Conservation (phyloP, 108 stramenopile species). For the Pseudonitzschia delicatissima region DNA sequence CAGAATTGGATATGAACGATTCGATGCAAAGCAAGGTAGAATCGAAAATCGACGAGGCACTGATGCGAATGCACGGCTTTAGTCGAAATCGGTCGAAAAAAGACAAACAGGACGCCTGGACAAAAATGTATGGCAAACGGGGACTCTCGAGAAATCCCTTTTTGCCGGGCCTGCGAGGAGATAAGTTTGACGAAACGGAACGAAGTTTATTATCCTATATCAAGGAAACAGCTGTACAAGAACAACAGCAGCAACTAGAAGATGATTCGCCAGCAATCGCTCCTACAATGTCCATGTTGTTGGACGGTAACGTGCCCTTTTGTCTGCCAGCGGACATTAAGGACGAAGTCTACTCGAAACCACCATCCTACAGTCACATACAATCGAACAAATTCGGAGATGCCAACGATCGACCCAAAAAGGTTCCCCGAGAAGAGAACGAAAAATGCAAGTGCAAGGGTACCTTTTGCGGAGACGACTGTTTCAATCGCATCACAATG, state of each 20-base stretch:
- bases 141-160: conserved; percentile 19
- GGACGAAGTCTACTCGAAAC: conserved; percentile 71
- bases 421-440: conserved; percentile 34
- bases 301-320: conserved; percentile 30
- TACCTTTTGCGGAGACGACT: conserved; percentile 68
- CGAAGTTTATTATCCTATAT: neutral
- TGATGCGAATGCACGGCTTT: conserved; percentile 28
- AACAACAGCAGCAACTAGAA: neutral
- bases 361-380: conserved; percentile 60
- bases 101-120: neutral
- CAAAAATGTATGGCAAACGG: neutral
- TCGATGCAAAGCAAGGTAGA: conserved; percentile 56
- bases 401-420: conserved; percentile 53
- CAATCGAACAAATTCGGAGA: conserved; percentile 46
- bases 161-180: conserved; percentile 31
- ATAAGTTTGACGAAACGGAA: conserved; percentile 9
- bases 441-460: conserved; percentile 64
- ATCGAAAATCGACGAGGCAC: conserved; percentile 32
- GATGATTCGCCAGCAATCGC: neutral
- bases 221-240: neutral
- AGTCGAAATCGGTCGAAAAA: neutral
- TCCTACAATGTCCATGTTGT: conserved; percentile 9
- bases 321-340: conserved; percentile 66
- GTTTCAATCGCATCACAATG: conserved; percentile 71
- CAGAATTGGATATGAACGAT: conserved; percentile 56